Conservation (phyloP, 164 flowering plant genomes). For the Echeveria elegans region DNA sequence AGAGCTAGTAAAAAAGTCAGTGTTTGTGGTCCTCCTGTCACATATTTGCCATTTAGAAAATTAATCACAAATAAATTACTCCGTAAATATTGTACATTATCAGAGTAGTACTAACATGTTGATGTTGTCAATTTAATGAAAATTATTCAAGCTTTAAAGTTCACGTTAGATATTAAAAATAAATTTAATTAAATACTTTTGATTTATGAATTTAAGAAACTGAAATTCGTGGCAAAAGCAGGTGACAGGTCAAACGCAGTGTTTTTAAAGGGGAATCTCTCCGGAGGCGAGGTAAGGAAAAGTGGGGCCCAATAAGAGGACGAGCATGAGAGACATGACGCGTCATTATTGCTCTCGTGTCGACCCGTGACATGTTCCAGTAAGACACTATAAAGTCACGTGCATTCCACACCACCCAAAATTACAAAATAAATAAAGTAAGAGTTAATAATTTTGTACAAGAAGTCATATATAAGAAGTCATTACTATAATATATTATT, state of each 20-base stretch:
- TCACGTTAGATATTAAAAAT: too few relatives aligned
- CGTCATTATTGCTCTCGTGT: constrained; percentile 1
- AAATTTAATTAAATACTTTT: neutral
- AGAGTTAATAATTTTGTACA: too few relatives aligned
- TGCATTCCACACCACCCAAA: neutral
- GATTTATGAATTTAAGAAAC: neutral
- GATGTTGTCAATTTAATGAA: neutral
- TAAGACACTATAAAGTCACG: neutral
- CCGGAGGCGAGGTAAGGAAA: neutral
- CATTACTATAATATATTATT: too few relatives aligned
- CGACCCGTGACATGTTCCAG: neutral
- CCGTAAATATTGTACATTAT: too few relatives aligned
- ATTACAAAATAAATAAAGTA: neutral
- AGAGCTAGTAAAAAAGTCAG: neutral
- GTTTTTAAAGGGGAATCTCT: neutral
- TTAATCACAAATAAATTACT: neutral
- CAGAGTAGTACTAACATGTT: too few relatives aligned
- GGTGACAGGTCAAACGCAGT: neutral
- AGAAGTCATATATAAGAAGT: too few relatives aligned
- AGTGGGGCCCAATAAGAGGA: neutral
- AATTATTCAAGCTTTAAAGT: neutral
- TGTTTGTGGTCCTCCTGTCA: neutral
- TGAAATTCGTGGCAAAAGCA: neutral
- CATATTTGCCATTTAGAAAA: neutral
- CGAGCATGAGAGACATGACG: neutral